Evolutionary conservation across 352 stramenopile genomes (phyloP), one percentile per base, ranked within the genome.

Genomic region (Globisporangium sylvaticum): DNA sequence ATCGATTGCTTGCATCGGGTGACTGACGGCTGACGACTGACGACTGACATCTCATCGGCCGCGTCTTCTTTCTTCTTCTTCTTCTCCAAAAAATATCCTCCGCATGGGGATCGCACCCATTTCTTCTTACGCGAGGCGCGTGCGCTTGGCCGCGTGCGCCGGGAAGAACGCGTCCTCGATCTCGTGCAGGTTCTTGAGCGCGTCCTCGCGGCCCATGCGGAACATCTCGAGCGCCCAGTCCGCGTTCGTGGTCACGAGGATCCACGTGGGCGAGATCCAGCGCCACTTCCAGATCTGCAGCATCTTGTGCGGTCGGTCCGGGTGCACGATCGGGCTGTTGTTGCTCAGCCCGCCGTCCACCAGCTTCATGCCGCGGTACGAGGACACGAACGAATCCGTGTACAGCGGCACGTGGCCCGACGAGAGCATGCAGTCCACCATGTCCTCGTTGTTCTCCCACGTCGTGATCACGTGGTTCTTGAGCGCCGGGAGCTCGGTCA

Each of bases 261-360:
- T 42, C 84, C 84, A 94, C 44, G 84, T 82, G 15, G 86, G 86
- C 42, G 72, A 76, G 72, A 94, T 82, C 79, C 84, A 89, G 58
- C 86, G 83, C 86, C 86, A 92, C 58, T 91, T 89, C 78, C 83
- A 88, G 75, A 94, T 89, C 71, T 94, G 84, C 60, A 94, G 88
- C 62, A 92, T 83, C 64, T 91, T 89, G 69, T 90, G 76, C 18
- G 84, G 76, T 27, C 68, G 65, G 9, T 89, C 70, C 1, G 76
- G 83, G 61, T 87, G 75, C 58, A 74, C 74, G 24, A 92, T 69
- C 39, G 84, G 86, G 58, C 75, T 66, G 65, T 94, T 90, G 74
- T 87, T 92, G 31, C 64, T 91, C 70, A 94, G 70, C 4, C 83
- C 83, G 65, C 84, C 86, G 66, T 94, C 84, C 44, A 92, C 80